These are phyloP conservation scores for Aegilops sharonensis DNA, from an alignment of 176 grass and related monocot species.

Conservation along the genomic window DNA sequence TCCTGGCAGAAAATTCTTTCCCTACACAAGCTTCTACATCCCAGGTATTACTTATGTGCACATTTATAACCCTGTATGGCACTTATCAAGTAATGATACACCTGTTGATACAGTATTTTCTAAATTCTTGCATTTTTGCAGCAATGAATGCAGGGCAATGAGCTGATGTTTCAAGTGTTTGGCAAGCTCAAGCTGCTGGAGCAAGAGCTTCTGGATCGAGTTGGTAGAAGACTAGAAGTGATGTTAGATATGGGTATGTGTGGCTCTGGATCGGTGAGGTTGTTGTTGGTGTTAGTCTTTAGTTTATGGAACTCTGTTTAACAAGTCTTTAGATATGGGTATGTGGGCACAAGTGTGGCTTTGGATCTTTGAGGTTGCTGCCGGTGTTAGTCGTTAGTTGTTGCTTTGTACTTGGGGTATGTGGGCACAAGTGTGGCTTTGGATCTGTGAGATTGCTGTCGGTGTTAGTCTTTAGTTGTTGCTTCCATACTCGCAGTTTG, in stretches of 20 bases:
- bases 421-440: neutral
- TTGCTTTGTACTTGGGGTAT: too few relatives aligned
- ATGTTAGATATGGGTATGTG: neutral
- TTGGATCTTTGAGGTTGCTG: neutral
- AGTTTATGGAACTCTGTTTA: neutral
- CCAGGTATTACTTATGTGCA: neutral
- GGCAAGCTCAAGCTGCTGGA: neutral
- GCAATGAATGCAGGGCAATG: neutral
- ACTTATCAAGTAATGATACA: neutral
- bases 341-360: neutral
- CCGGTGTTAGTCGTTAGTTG: neutral
- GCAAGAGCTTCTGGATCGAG: neutral
- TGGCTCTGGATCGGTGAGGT: neutral
- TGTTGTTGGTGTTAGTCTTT: neutral
- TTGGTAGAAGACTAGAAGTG: neutral
- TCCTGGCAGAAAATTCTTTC: neutral
- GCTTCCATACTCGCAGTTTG: neutral
- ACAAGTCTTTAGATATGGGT: neutral
- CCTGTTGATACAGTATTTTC: neutral
- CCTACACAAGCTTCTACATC: neutral
- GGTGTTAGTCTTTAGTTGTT: neutral
- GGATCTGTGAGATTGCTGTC: neutral
- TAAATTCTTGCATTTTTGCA: neutral
- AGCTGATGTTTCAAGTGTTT: neutral
- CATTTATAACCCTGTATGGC: neutral